Percentiles rank a stretch among this genome's conserved stretches.
Conservation (phyloP, 163 green algal genomes). For the Scenedesmus sp. region DNA sequence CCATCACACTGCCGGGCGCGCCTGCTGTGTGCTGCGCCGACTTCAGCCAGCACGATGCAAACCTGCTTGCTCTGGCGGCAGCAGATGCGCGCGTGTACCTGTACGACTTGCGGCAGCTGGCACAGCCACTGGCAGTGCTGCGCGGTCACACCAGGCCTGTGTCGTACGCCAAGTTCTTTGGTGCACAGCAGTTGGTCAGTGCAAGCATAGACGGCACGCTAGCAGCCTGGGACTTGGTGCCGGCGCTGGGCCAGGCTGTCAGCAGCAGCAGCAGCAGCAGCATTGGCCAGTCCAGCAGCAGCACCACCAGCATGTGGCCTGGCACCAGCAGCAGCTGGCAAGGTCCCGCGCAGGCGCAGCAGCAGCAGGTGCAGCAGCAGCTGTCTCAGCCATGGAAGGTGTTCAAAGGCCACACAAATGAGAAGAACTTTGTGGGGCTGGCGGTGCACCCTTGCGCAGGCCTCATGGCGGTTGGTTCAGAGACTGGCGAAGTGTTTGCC, state of each 20-base stretch:
- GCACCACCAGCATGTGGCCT: neutral
- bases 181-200: slow-evolving; percentile 70
- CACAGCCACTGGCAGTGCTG: slow-evolving; percentile 26
- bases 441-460: slow-evolving; percentile 56
- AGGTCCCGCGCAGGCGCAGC: neutral
- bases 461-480: slow-evolving; percentile 79
- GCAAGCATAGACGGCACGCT: slow-evolving; percentile 87
- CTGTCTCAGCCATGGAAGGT: slow-evolving; percentile 44
- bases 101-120: slow-evolving; percentile 77
- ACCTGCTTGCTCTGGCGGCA: slow-evolving; percentile 84
- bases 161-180: slow-evolving; percentile 84
- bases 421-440: slow-evolving; percentile 92
- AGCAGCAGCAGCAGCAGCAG: slow-evolving; percentile 32
- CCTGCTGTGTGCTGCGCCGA: slow-evolving; percentile 47
- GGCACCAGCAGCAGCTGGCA: neutral
- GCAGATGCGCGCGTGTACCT: slow-evolving; percentile 80
- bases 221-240: slow-evolving; percentile 80
- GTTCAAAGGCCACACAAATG: slow-evolving; percentile 84
- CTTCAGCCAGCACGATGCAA: slow-evolving; percentile 19
- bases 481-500: slow-evolving; percentile 76
- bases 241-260: neutral
- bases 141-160: slow-evolving; percentile 79
- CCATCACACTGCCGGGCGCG: slow-evolving; percentile 49
- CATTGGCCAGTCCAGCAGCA: neutral
- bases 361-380: slow-evolving; percentile 20